phyloP scores from a whole-genome alignment of 2,329 filamentous ascomycete species.

The Penicillium sp. region DNA sequence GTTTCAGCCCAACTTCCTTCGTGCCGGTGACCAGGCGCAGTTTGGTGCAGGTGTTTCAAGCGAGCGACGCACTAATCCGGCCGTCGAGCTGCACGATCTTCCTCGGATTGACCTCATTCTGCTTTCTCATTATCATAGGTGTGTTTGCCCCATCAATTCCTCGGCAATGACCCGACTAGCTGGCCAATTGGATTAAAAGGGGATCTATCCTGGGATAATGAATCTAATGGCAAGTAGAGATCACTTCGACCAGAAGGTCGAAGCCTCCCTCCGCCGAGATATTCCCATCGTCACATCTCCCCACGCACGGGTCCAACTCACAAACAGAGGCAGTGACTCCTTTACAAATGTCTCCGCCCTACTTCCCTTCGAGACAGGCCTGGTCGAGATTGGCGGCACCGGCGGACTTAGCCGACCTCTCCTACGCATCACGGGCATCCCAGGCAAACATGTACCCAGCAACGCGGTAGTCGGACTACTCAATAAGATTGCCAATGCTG shows the following conservation, averaged over 20 bases:
- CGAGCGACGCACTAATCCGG: slow-evolving; percentile 59
- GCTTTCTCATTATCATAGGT: slow-evolving; percentile 65
- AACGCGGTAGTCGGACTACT: slow-evolving; percentile 41
- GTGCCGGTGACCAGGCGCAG: slow-evolving; percentile 66
- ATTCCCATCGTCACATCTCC: slow-evolving; percentile 66
- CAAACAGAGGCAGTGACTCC: slow-evolving; percentile 47
- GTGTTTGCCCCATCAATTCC: slow-evolving; percentile 1
- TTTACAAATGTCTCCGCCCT: slow-evolving; percentile 59
- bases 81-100: slow-evolving; percentile 60
- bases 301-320: slow-evolving; percentile 59
- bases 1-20: slow-evolving; percentile 62
- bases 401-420: slow-evolving; percentile 36
- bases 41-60: slow-evolving; percentile 64
- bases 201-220: no score
- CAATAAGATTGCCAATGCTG: slow-evolving; percentile 53
- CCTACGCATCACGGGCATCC: slow-evolving; percentile 63
- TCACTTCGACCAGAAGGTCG: slow-evolving; percentile 58
- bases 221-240: slow-evolving; percentile 30
- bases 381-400: slow-evolving; percentile 44
- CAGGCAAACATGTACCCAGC: slow-evolving; percentile 63
- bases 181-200: no score
- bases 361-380: slow-evolving; percentile 57
- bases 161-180: not conserved
- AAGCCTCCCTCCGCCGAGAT: slow-evolving; percentile 52
- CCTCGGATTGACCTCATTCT: slow-evolving; percentile 62